These are phyloP conservation scores for Eutrema heterophyllum DNA, from an alignment of 345 rosid genomes.

Conservation along the genomic window DNA sequence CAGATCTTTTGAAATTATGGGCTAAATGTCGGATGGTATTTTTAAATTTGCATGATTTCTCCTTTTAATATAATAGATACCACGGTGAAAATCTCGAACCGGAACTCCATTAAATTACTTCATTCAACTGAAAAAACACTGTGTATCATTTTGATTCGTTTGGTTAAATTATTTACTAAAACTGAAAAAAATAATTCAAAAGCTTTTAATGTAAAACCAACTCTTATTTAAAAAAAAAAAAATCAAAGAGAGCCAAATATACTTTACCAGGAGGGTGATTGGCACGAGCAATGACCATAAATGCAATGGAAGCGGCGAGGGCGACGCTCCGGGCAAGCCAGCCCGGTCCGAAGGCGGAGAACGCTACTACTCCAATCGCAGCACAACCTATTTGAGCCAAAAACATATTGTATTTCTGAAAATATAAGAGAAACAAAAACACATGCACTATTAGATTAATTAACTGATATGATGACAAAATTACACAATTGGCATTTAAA, in stretches of 20 bases:
- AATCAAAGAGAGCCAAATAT: neutral
- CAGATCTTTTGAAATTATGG: neutral
- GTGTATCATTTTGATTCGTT: too few relatives aligned
- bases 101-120: too few relatives aligned
- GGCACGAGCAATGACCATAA: conserved; percentile 68
- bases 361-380: conserved; percentile 75
- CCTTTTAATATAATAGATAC: too few relatives aligned
- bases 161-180: too few relatives aligned
- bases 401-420: conserved; percentile 95
- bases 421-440: too few relatives aligned
- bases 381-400: conserved; percentile 92
- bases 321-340: conserved; percentile 83
- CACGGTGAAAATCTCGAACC: too few relatives aligned
- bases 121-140: too few relatives aligned
- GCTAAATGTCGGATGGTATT: too few relatives aligned
- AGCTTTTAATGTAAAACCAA: neutral
- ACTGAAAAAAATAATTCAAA: neutral
- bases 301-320: conserved; percentile 77
- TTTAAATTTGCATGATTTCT: too few relatives aligned
- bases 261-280: conserved; percentile 81
- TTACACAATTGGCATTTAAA: neutral
- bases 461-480: neutral
- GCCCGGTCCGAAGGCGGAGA: conserved; percentile 66
- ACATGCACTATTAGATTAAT: too few relatives aligned
- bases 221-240: neutral